Percentiles rank a stretch among this genome's conserved stretches.
phyloP scores from a whole-genome alignment of 2,329 filamentous ascomycete species.

The Cercospora beticola region DNA sequence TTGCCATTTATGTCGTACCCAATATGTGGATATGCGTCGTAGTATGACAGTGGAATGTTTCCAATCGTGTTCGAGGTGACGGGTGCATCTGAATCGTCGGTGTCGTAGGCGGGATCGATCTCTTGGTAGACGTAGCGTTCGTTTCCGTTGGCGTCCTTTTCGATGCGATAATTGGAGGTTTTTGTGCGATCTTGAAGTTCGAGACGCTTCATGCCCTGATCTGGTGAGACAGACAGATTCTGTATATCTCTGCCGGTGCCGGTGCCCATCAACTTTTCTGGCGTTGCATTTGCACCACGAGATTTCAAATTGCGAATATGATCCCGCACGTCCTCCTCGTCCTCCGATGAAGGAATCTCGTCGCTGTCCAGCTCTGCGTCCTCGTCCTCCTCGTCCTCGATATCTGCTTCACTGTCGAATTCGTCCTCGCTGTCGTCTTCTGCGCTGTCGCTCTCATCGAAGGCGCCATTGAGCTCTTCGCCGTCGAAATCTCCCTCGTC shows the following conservation, averaged over 20 bases:
- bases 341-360: constrained; percentile 42
- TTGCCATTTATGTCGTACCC: constrained; percentile 99
- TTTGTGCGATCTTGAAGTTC: constrained; percentile 27
- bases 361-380: constrained; percentile 40
- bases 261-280: constrained; percentile 31
- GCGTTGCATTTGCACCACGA: constrained; percentile 26
- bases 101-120: constrained; percentile 92
- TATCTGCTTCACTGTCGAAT: constrained; percentile 27
- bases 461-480: constrained; percentile 28
- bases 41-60: constrained; percentile 89
- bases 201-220: constrained; percentile 24
- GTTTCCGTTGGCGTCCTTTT: constrained; percentile 85
- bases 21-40: constrained; percentile 96
- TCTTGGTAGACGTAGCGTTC: constrained; percentile 89
- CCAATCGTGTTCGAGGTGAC: constrained; percentile 87
- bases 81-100: constrained; percentile 84
- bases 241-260: constrained; percentile 31
- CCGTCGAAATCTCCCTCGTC: constrained; percentile 43
- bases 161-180: constrained; percentile 58
- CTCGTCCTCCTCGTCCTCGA: constrained; percentile 29
- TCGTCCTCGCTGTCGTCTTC: constrained; percentile 38
- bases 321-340: constrained; percentile 44
- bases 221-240: constrained; percentile 20
- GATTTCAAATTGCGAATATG: constrained; percentile 47
- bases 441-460: constrained; percentile 35